These are phyloP conservation scores for Yarrowia divulgata DNA, from an alignment of 805 yeast genomes.

Conservation along the genomic window DNA sequence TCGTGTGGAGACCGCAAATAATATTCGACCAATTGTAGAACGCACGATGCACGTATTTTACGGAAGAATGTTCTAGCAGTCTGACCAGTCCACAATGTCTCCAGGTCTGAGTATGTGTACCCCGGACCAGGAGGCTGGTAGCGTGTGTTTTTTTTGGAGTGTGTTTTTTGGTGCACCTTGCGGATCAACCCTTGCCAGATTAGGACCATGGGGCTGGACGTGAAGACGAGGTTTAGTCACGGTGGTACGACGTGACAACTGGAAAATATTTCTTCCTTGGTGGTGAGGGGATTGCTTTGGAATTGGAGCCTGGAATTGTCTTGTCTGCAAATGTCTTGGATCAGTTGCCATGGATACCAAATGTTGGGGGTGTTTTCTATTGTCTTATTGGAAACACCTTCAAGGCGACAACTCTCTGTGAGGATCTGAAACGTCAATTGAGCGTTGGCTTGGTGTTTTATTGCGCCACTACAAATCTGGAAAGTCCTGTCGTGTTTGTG, in stretches of 20 bases:
- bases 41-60: too few species aligned
- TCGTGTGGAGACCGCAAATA: neutral
- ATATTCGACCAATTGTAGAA: neutral
- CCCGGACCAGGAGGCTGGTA: constrained; percentile 26
- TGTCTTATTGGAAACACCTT: too few species aligned
- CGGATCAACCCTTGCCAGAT: neutral
- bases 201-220: constrained; percentile 10
- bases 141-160: neutral
- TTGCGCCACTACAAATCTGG: neutral
- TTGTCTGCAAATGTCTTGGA: too few species aligned
- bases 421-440: neutral
- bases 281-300: neutral
- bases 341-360: neutral
- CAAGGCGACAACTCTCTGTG: too few species aligned
- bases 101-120: neutral
- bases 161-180: constrained; percentile 9
- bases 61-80: too few species aligned
- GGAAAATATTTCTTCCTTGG: neutral
- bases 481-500: neutral
- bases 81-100: neutral
- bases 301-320: neutral
- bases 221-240: neutral
- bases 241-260: neutral
- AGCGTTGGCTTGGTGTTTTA: neutral
- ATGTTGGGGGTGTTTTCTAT: too few species aligned